Conservation (phyloP, 768 basidiomycete species). For the Mycena capillaripes region DNA sequence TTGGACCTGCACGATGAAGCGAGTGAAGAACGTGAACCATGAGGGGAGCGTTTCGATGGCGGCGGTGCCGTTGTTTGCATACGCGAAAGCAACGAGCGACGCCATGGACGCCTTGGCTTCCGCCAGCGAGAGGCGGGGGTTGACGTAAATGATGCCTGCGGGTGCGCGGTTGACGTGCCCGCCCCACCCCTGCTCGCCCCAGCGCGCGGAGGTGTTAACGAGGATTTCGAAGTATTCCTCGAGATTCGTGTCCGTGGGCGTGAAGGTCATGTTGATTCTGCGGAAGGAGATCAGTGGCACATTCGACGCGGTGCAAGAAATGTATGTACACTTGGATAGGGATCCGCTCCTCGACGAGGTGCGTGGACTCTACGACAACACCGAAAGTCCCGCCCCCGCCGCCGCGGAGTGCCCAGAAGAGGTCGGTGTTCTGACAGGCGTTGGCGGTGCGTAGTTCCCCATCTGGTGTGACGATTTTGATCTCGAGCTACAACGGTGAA, state of each 20-base stretch:
- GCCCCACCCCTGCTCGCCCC: conserved; percentile 27
- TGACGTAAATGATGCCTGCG: conserved; percentile 13
- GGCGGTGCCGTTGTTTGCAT: conserved; percentile 7
- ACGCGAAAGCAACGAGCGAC: conserved; percentile 1
- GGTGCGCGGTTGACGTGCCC: conserved; percentile 21
- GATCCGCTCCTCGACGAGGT: conserved; percentile 14
- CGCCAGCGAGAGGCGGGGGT: conserved; percentile 12
- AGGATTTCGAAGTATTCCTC: conserved; percentile 14
- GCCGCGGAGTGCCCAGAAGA: conserved; percentile 61
- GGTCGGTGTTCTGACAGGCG: conserved; percentile 54
- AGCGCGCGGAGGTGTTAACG: conserved; percentile 15
- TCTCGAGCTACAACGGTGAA: conserved; percentile 38
- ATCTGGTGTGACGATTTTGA: conserved; percentile 58
- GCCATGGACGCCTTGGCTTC: conserved; percentile 15
- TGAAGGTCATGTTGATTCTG: conserved; percentile 25
- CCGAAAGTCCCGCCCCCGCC: conserved; percentile 56
- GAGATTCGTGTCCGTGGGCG: not conserved
- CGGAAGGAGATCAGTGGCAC: not conserved
- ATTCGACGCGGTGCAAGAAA: not conserved
- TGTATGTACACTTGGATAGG: conserved; percentile 21
- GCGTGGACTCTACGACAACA: conserved; percentile 29
- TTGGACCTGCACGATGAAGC: not conserved
- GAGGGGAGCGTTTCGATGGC: conserved; percentile 5
- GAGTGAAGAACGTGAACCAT: conserved; percentile 7
- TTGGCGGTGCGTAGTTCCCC: conserved; percentile 55